These are phyloP conservation scores for Saccharum spontaneum DNA, from an alignment of 176 grass and related monocot genomes.

Conservation along the genomic window DNA sequence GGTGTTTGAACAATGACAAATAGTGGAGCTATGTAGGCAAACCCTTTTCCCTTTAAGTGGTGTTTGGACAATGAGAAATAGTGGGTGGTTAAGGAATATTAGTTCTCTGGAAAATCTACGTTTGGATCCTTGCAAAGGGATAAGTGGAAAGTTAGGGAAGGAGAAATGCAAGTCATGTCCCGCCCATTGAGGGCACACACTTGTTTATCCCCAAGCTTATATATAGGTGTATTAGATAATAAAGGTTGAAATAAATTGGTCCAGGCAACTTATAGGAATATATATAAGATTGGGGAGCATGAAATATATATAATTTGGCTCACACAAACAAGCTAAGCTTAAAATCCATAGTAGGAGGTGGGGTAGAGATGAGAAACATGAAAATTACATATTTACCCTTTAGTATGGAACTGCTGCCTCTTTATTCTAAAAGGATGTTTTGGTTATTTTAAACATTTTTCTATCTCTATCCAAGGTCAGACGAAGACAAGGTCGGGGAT, in stretches of 20 bases:
- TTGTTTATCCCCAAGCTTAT: not conserved
- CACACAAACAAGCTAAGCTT: too few species aligned
- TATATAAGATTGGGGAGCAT: too few species aligned
- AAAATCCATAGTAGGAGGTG: not conserved
- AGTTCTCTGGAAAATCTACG: not conserved
- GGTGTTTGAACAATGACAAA: too few species aligned
- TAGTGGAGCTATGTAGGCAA: not conserved
- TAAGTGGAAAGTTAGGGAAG: not conserved
- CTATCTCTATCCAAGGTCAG: too few species aligned
- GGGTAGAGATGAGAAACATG: not conserved
- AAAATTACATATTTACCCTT: not conserved
- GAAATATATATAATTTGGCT: too few species aligned
- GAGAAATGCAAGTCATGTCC: not conserved
- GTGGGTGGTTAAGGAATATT: not conserved
- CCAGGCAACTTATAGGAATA: not conserved
- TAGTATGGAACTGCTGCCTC: not conserved
- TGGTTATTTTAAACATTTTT: too few species aligned
- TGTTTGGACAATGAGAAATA: not conserved
- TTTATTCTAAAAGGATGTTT: not conserved
- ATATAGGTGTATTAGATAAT: too few species aligned
- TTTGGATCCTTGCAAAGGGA: not conserved
- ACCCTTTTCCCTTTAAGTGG: too few species aligned
- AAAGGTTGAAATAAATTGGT: not conserved
- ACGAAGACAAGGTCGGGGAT: too few species aligned
- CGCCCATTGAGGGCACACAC: not conserved